Conservation (phyloP, 2,329 filamentous ascomycete genomes). For the Madurella fahalii region DNA sequence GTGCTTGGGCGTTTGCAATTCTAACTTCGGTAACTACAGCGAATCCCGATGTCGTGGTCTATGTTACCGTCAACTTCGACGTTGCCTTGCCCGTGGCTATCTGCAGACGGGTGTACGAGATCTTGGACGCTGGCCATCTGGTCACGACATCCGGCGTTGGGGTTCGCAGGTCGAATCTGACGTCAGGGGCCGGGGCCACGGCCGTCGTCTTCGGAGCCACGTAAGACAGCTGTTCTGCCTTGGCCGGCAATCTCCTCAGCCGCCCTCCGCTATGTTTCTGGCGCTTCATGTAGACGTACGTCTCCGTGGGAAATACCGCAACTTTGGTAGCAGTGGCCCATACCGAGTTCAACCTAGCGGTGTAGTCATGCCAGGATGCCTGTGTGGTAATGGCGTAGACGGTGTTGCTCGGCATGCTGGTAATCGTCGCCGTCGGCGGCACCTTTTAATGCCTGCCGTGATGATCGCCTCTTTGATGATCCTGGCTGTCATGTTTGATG, state of each 20-base stretch:
- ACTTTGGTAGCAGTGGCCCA: too few species aligned
- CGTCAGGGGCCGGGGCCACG: too few species aligned
- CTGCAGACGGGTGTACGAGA: neutral
- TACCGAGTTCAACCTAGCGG: too few species aligned
- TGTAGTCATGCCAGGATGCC: neutral
- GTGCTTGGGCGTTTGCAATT: neutral
- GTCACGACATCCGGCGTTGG: neutral
- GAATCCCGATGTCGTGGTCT: neutral
- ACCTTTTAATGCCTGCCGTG: neutral
- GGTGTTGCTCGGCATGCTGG: neutral
- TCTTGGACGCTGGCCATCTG: neutral
- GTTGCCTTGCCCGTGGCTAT: neutral
- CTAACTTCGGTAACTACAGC: too few species aligned
- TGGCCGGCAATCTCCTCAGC: neutral
- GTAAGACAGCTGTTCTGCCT: neutral
- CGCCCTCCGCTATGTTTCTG: neutral
- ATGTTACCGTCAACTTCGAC: neutral
- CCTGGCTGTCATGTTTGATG: slow-evolving; percentile 6
- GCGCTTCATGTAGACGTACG: neutral
- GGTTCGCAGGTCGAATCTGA: neutral
- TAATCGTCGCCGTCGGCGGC: neutral
- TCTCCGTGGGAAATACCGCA: too few species aligned
- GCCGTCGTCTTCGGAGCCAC: neutral
- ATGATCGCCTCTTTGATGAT: slow-evolving; percentile 5
- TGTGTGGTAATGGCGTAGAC: neutral